Conservation (phyloP, 805 yeast genomes). For the Cyberlindnera suaveolens region DNA sequence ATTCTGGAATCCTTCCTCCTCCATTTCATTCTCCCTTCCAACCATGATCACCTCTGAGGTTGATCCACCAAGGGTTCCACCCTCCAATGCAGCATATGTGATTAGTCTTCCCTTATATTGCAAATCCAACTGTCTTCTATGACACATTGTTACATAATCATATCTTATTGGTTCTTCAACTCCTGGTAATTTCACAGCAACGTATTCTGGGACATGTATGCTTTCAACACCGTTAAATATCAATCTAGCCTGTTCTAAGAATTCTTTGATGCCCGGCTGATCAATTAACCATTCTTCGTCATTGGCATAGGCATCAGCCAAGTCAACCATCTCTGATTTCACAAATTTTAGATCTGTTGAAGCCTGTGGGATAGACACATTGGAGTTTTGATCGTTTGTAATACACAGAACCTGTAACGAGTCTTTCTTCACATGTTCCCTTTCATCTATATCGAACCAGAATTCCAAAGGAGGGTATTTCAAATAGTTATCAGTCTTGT, state of each 20-base stretch:
- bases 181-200: conserved; percentile 31
- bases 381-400: conserved; percentile 37
- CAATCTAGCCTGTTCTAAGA: conserved; percentile 31
- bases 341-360: conserved; percentile 39
- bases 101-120: conserved; percentile 28
- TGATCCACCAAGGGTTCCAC: conserved; percentile 55
- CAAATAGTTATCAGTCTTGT: conserved; percentile 21
- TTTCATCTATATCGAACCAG: conserved; percentile 40
- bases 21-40: conserved; percentile 24
- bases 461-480: conserved; percentile 50
- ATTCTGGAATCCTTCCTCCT: conserved; percentile 10
- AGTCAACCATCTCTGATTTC: conserved; percentile 11
- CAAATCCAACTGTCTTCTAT: conserved; percentile 40
- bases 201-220: conserved; percentile 32
- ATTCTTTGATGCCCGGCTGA: conserved; percentile 40
- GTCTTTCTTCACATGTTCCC: conserved; percentile 27
- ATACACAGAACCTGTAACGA: conserved; percentile 37
- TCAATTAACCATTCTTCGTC: conserved; percentile 18
- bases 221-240: conserved; percentile 34
- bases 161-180: conserved; percentile 36
- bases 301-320: conserved; percentile 11
- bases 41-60: conserved; percentile 43
- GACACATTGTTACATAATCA: conserved; percentile 36
- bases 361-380: conserved; percentile 36
- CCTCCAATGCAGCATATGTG: conserved; percentile 44